Evolutionary conservation across 371 early-diverging fungal species (phyloP).

Genomic region (Rhizomucor pusillus): DNA sequence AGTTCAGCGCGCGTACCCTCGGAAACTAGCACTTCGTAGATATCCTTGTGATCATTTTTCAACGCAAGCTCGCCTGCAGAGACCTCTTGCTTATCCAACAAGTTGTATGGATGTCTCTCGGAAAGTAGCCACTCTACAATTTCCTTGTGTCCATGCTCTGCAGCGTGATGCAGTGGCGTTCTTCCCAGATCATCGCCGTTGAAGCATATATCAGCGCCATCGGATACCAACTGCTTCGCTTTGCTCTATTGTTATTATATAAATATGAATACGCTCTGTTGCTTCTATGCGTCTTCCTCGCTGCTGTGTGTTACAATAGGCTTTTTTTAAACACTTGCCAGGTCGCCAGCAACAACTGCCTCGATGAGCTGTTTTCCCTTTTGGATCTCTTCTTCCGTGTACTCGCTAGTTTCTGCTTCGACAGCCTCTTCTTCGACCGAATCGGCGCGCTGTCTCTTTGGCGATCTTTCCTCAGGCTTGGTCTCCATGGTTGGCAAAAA

Average conservation of each 20-base stretch:
- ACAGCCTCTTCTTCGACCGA: not conserved
- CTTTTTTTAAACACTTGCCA: slow-evolving; percentile 23
- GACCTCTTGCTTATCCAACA: slow-evolving; percentile 39
- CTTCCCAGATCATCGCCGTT: slow-evolving; percentile 40
- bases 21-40: slow-evolving; percentile 65
- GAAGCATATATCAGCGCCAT: slow-evolving; percentile 46
- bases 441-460: slow-evolving; percentile 6
- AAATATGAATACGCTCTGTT: no score
- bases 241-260: slow-evolving; percentile 26
- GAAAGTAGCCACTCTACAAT: slow-evolving; percentile 57
- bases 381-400: slow-evolving; percentile 36
- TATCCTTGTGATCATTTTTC: slow-evolving; percentile 41
- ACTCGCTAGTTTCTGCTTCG: slow-evolving; percentile 6
- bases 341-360: slow-evolving; percentile 39
- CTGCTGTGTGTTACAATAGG: not conserved
- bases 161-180: slow-evolving; percentile 48
- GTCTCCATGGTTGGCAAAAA: not conserved
- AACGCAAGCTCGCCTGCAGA: slow-evolving; percentile 56
- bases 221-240: slow-evolving; percentile 27
- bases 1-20: slow-evolving; percentile 88
- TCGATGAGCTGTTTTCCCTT: slow-evolving; percentile 32
- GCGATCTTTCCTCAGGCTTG: slow-evolving; percentile 5
- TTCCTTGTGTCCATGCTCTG: slow-evolving; percentile 44
- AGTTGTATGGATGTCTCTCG: slow-evolving; percentile 57
- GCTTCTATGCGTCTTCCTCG: not conserved